phyloP scores from a whole-genome alignment of 2,329 filamentous ascomycete genomes.

The Fulvia fulva region DNA sequence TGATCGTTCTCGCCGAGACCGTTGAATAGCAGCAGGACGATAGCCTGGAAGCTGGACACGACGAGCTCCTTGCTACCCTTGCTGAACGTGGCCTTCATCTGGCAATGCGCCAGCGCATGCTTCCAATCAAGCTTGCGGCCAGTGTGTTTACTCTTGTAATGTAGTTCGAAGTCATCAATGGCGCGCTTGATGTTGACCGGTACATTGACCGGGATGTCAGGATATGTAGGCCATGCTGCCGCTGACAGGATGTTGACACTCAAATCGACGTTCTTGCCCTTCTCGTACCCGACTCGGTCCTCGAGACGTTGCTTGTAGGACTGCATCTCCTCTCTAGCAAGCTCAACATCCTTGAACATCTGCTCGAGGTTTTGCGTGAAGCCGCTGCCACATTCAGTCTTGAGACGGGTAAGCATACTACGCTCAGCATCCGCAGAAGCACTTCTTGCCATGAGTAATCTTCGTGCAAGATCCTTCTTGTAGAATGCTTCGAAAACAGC shows the following conservation, averaged over 20 bases:
- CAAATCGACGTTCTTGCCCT: constrained; percentile 64
- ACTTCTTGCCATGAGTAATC: constrained; percentile 85
- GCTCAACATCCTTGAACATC: constrained; percentile 98
- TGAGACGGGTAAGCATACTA: constrained; percentile 88
- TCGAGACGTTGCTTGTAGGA: constrained; percentile 70
- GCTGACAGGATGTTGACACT: constrained; percentile 87
- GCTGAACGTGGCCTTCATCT: constrained; percentile 75
- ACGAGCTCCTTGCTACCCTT: constrained; percentile 82
- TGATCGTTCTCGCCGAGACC: constrained; percentile 58
- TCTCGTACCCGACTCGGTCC: constrained; percentile 43
- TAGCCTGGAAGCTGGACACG: constrained; percentile 87
- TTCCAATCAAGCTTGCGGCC: constrained; percentile 88
- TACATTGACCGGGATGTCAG: constrained; percentile 69
- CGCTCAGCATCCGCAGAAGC: constrained; percentile 93
- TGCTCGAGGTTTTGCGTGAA: constrained; percentile 98
- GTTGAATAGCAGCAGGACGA: constrained; percentile 89
- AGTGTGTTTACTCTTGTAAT: constrained; percentile 86
- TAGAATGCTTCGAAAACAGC: constrained; percentile 99
- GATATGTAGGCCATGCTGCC: constrained; percentile 88
- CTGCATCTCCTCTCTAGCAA: constrained; percentile 88
- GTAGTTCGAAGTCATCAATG: constrained; percentile 74
- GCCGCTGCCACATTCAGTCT: constrained; percentile 85
- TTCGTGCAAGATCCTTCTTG: constrained; percentile 90
- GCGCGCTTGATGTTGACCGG: constrained; percentile 72
- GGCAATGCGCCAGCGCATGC: constrained; percentile 85